A percentile compares a stretch with the other conserved stretches of the same genome.
Conservation (phyloP, 257 asterid species). For the Nicotiana sylvestris region DNA sequence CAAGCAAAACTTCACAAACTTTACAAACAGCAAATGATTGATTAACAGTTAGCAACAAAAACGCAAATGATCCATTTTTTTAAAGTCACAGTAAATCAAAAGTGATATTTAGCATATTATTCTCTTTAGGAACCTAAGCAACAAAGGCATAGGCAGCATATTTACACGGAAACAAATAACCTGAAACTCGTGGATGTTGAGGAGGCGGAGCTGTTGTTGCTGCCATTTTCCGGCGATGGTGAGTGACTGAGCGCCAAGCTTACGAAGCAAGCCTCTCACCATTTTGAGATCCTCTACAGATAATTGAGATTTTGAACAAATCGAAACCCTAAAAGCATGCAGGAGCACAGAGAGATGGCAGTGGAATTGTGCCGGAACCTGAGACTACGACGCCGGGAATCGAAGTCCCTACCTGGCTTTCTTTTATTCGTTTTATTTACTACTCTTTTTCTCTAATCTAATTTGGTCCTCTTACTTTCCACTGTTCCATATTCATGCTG, state of each 20-base stretch:
- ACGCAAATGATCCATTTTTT: neutral
- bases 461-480: neutral
- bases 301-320: too few relatives aligned
- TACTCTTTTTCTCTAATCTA: neutral
- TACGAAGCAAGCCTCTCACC: slow-evolving; percentile 75
- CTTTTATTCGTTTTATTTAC: too few relatives aligned
- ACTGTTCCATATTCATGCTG: neutral
- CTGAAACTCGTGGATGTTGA: slow-evolving; percentile 93
- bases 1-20: neutral
- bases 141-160: neutral
- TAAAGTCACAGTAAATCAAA: neutral
- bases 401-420: too few relatives aligned
- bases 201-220: slow-evolving; percentile 96
- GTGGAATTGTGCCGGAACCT: neutral
- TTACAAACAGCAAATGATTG: neutral
- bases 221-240: slow-evolving; percentile 95
- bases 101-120: neutral
- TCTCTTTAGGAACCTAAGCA: too few relatives aligned
- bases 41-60: neutral
- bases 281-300: slow-evolving; percentile 19
- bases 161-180: slow-evolving; percentile 18
- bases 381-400: too few relatives aligned
- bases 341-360: neutral
- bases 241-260: slow-evolving; percentile 66
- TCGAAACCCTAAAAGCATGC: neutral